Evolutionary conservation across 176 grass and related monocot species (phyloP), one percentile per base, ranked within the genome.

Genomic region (Triticum timopheevii): DNA sequence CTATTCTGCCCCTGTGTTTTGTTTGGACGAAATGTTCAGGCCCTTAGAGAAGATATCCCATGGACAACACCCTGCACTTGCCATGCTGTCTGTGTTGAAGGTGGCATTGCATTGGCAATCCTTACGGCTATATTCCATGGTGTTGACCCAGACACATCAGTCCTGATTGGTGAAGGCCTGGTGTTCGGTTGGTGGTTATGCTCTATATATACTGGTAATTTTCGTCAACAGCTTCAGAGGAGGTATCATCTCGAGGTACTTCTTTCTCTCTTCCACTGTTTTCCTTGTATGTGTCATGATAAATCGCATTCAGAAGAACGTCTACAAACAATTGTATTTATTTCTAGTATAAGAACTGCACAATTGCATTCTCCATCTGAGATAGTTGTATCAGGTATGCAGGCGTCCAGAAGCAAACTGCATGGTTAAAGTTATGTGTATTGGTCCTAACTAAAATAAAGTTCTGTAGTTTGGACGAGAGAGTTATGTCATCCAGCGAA

Each of bases 201-300:
- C 85, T 42, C 88, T 82, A 84, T 88, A 22, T 91, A 87, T 65
- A 85, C 77, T 65, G 71, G 89, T 44, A 28, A 36, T 33, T 70
- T 85, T 47, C 79, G 86, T 47, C 80, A 80, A 80, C 80, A 79
- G 50, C 81, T 93, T 27, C 91, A 95, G 81, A 87, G 58, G 81
- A 89, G 87, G 82, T 93, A 95, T 78, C 91, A 93, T 91, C 91
- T 95, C 33, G 79, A 90, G 88, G 93, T 95, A 79, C 39, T 28
- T 16, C 65, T 64, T 63, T 65, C 39, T n/a, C 31, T 69, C 42
- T 54, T 81, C 11, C 8, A 36, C 30, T 34, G 13, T 28, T 40
- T 82, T 77, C 61, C 8, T 15, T 56, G 20, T 76, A 40, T 70
- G 69, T 77, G 10, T 45, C 1, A 27, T 36, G 3, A 73, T 61